These are phyloP conservation scores for Kwoniella dejecticola DNA, from an alignment of 768 basidiomycete genomes.

Conservation along the genomic window DNA sequence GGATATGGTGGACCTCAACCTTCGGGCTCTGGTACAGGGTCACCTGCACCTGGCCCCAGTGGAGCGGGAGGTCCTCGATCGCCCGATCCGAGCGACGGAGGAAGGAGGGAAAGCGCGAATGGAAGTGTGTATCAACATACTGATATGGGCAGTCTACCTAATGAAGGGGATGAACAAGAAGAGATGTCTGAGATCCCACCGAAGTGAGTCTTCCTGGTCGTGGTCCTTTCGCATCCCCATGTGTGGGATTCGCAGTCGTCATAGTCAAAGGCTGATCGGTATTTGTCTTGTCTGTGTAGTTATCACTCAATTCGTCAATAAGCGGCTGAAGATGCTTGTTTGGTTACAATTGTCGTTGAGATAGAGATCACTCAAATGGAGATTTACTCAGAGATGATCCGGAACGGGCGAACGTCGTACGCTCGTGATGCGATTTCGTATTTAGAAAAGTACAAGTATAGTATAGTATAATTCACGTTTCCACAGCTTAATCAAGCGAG, in stretches of 20 bases:
- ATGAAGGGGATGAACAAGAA: constrained; percentile 19
- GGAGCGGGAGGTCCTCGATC: constrained; percentile 10
- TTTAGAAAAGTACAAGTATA: too few relatives aligned
- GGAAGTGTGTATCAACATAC: constrained; percentile 46
- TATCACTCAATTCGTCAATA: constrained; percentile 35
- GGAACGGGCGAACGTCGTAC: too few relatives aligned
- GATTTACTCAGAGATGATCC: too few relatives aligned
- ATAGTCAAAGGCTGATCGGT: too few relatives aligned
- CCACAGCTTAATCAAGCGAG: too few relatives aligned
- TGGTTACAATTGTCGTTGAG: too few relatives aligned
- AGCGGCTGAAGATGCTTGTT: too few relatives aligned
- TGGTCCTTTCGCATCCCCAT: too few relatives aligned
- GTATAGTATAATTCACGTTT: too few relatives aligned
- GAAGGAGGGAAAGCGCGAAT: constrained; percentile 18
- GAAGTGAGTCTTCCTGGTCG: constrained; percentile 48
- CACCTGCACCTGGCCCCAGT: constrained; percentile 10
- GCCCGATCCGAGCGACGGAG: constrained; percentile 13
- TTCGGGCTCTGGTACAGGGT: constrained; percentile 8
- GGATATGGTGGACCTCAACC: constrained; percentile 7
- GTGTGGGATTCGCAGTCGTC: not conserved
- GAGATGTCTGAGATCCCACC: constrained; percentile 43
- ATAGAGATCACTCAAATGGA: too few relatives aligned
- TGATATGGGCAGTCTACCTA: constrained; percentile 33
- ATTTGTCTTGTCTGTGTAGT: too few relatives aligned
- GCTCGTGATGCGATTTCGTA: too few relatives aligned